Evolutionary conservation across 768 basidiomycete genomes (phyloP), one percentile per base, ranked within the genome.

Genomic region (Tulasnella sp.): DNA sequence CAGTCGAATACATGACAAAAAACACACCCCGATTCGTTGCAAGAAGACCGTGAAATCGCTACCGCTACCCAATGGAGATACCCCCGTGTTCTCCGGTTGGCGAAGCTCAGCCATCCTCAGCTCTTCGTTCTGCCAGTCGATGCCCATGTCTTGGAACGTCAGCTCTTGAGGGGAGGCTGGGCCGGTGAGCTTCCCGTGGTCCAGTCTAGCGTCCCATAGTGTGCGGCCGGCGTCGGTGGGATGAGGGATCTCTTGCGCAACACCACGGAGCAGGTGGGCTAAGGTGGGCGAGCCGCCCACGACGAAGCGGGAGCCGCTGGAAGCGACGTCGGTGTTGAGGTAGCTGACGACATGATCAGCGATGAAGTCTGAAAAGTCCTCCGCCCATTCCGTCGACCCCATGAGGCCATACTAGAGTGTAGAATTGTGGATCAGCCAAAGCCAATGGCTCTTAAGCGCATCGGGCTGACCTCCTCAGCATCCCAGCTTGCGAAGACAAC

Each of bases 41-140:
- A 98, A 71, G 73, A 97, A 96, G 9, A 90, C 85, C 0, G 93
- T 96, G 64, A 78, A 97, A 70, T 97, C 94, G 60, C 87, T 90
- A 24, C 90, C 90, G 53, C 84, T 87, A 42, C 90, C 90, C n/a
- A 92, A 72, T 15, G 87, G 78, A 0, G 43, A 41, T 34, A 92
- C 70, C 19, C 76, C 78, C 34, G 68, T 63, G 49, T 63, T 56
- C 17, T 52, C 62, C 11, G 64, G 59, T 11, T 56, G 45, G 22
- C 43, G n/a, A 10, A 27, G 25, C 38, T 30, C 31, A 29, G 62
- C 44, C 12, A 58, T 63, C 45, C 31, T 53, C 27, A 53, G 57
- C 3, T 65, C 55, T 59, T 64, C 69, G 17, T 53, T 61, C 12
- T 66, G 46, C 21, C 48, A 34, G 24, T 46, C 38, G 9, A 9